Evolutionary conservation across 768 basidiomycete species (phyloP).

Genomic region (Tylopilus subfusipes): DNA sequence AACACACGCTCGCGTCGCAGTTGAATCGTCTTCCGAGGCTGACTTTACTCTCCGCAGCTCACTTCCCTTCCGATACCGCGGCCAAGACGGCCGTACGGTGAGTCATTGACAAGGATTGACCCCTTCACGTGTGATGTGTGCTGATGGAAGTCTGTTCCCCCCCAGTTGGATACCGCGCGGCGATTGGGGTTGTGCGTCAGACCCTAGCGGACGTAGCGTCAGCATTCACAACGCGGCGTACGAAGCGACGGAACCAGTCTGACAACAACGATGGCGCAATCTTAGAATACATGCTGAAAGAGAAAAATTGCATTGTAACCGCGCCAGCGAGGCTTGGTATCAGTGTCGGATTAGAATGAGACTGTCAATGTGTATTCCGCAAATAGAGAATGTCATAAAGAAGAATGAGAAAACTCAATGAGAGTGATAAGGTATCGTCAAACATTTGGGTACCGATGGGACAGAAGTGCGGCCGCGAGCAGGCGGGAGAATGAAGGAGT

Average conservation of each 20-base stretch:
- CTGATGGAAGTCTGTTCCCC: slow-evolving; percentile 5
- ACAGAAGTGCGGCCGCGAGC: slow-evolving; percentile 20
- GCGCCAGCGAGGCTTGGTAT: slow-evolving; percentile 27
- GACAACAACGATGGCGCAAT: slow-evolving; percentile 8
- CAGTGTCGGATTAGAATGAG: slow-evolving; percentile 26
- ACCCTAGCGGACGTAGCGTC: slow-evolving; percentile 94
- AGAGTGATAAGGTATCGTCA: slow-evolving; percentile 36
- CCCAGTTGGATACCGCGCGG: slow-evolving; percentile 87
- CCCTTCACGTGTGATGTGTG: slow-evolving; percentile 4
- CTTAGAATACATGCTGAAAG: slow-evolving; percentile 19
- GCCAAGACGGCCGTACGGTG: slow-evolving; percentile 89
- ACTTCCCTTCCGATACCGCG: slow-evolving; percentile 84
- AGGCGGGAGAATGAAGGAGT: slow-evolving; percentile 24
- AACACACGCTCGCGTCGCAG: slow-evolving; percentile 3
- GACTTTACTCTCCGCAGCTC: slow-evolving; percentile 38
- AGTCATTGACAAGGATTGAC: slow-evolving; percentile 24
- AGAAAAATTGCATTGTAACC: slow-evolving; percentile 14
- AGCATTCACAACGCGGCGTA: slow-evolving; percentile 96
- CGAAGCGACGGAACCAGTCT: slow-evolving; percentile 23
- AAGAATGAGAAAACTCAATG: slow-evolving; percentile 20
- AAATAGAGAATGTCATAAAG: slow-evolving; percentile 38
- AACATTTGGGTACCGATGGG: slow-evolving; percentile 25
- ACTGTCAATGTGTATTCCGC: slow-evolving; percentile 34
- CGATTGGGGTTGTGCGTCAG: slow-evolving; percentile 94
- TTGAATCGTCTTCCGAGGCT: not conserved